phyloP scores from a whole-genome alignment of 1,139 yeast genomes.

The Blastobotrys buckinghamii region DNA sequence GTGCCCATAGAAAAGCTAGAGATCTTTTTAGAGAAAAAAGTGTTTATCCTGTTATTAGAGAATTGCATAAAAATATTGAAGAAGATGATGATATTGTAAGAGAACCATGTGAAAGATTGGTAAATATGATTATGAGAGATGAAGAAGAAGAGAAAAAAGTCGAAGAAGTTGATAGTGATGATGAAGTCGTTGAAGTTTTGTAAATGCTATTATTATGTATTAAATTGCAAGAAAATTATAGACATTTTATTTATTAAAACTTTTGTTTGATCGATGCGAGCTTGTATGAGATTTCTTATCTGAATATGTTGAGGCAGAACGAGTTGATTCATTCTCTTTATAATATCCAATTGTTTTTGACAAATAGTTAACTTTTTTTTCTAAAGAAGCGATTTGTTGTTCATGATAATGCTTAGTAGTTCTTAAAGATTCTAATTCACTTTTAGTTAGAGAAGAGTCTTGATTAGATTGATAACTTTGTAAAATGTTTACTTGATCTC shows the following conservation, averaged over 20 bases:
- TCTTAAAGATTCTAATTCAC: constrained; percentile 6
- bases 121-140: constrained; percentile 87
- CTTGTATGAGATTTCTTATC: not conserved
- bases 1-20: constrained; percentile 68
- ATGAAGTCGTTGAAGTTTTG: constrained; percentile 24
- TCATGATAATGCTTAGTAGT: constrained; percentile 2
- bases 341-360: not conserved
- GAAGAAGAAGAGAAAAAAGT: constrained; percentile 59
- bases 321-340: constrained; percentile 6
- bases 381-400: not conserved
- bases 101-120: constrained; percentile 47
- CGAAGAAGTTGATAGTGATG: constrained; percentile 43
- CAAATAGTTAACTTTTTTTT: not conserved
- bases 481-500: not conserved
- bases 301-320: not conserved
- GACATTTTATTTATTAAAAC: not conserved
- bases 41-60: constrained; percentile 79
- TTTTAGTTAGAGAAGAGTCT: not conserved
- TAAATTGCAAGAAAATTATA: too few relatives aligned
- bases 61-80: constrained; percentile 64
- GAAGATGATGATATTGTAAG: constrained; percentile 61
- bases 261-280: not conserved
- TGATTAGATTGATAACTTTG: not conserved
- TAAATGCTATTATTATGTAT: not conserved
- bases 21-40: constrained; percentile 70